These are phyloP conservation scores for Fusarium nodosum DNA, from an alignment of 2,329 filamentous ascomycete species.

Conservation along the genomic window DNA sequence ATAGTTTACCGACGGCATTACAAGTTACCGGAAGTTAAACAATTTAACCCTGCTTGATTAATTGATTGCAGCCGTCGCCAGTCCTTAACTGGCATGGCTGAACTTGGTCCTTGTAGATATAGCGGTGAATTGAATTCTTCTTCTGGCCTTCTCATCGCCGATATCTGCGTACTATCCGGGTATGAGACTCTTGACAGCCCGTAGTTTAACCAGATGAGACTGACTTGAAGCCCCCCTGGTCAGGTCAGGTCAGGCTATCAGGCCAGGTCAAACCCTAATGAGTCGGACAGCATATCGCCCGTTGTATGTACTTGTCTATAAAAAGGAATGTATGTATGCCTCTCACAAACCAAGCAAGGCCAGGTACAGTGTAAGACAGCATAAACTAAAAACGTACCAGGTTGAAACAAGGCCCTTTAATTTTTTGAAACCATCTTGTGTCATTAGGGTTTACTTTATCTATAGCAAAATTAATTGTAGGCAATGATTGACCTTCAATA, in stretches of 20 bases:
- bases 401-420: slow-evolving; percentile 1
- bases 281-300: slow-evolving; percentile 21
- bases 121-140: slow-evolving; percentile 1
- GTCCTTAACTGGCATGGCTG: slow-evolving; percentile 10
- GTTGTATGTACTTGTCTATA: slow-evolving; percentile 19
- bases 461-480: not conserved
- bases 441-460: not conserved
- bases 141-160: not conserved
- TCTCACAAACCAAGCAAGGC: slow-evolving; percentile 11
- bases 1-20: not conserved
- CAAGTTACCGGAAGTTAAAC: slow-evolving; percentile 7
- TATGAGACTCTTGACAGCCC: not conserved
- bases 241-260: not conserved
- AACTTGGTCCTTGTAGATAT: not conserved
- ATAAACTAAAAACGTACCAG: slow-evolving; percentile 1
- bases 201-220: not conserved
- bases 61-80: slow-evolving; percentile 15
- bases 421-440: not conserved
- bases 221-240: not conserved
- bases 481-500: not conserved
- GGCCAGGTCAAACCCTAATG: not conserved
- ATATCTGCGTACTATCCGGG: not conserved
- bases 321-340: slow-evolving; percentile 28
- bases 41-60: slow-evolving; percentile 1
- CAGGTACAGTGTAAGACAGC: slow-evolving; percentile 7